A percentile compares a stretch with the other conserved stretches of the same genome.
These are phyloP conservation scores for Cytospora mali DNA, from an alignment of 2,329 filamentous ascomycete genomes.

Conservation along the genomic window DNA sequence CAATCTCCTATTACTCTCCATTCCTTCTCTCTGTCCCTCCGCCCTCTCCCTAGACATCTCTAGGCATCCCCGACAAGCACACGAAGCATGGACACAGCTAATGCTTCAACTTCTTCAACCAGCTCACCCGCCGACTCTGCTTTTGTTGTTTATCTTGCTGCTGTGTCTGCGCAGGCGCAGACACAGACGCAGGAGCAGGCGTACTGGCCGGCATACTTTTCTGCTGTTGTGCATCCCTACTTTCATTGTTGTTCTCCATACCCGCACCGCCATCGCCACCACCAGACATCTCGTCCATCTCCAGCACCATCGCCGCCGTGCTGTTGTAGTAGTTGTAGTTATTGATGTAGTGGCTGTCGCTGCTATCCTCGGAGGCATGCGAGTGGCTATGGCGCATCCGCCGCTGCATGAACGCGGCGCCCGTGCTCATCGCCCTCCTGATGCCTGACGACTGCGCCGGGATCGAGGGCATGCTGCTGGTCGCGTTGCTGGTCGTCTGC, in stretches of 20 bases:
- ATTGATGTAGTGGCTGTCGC: background rate
- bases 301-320: background rate
- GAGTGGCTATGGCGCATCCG: conserved; percentile 33
- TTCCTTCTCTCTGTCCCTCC: background rate
- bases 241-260: background rate
- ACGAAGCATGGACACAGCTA: conserved; percentile 20
- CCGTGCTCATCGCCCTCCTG: conserved; percentile 49
- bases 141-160: conserved; percentile 5
- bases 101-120: conserved; percentile 27
- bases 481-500: conserved; percentile 23
- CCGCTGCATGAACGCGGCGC: conserved; percentile 50
- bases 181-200: background rate
- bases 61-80: background rate
- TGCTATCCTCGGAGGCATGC: background rate
- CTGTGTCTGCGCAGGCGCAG: background rate
- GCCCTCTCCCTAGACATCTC: too few species aligned
- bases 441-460: conserved; percentile 24
- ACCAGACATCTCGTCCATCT: background rate
- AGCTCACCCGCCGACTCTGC: conserved; percentile 27
- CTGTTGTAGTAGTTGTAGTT: background rate
- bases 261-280: background rate
- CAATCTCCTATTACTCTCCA: too few species aligned
- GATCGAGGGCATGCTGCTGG: background rate
- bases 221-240: background rate
- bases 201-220: background rate